Conservation (phyloP, 257 asterid genomes). For the Solanum chiquidenum region DNA sequence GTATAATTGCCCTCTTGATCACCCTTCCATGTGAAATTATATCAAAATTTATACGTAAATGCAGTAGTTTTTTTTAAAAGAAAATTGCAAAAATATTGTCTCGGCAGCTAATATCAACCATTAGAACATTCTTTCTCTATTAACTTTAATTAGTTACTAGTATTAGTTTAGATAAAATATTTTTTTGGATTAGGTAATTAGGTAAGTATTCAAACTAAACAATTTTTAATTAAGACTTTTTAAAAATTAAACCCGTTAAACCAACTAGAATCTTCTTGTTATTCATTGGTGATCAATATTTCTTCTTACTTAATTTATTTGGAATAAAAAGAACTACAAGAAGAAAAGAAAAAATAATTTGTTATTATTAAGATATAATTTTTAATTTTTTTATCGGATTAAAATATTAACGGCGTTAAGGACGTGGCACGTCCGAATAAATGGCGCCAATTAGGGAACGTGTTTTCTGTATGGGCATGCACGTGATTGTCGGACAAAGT, state of each 20-base stretch:
- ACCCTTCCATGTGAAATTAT: too few relatives aligned
- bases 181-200: background rate
- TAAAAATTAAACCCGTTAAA: background rate
- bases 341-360: background rate
- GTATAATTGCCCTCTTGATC: too few relatives aligned
- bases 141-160: background rate
- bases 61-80: too few relatives aligned
- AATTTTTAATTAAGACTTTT: background rate
- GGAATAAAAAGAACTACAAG: background rate
- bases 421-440: background rate
- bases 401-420: background rate
- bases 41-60: background rate
- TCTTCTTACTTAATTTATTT: background rate
- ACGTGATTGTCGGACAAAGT: conserved; percentile 21
- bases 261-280: background rate
- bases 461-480: conserved; percentile 24
- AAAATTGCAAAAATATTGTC: background rate
- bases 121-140: background rate
- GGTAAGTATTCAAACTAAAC: background rate
- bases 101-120: background rate
- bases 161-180: background rate
- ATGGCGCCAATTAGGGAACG: conserved; percentile 16
- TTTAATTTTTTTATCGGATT: background rate
- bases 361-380: background rate
- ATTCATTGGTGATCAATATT: background rate